Evolutionary conservation across 257 asterid genomes (phyloP).

Genomic region (Perilla frutescens): DNA sequence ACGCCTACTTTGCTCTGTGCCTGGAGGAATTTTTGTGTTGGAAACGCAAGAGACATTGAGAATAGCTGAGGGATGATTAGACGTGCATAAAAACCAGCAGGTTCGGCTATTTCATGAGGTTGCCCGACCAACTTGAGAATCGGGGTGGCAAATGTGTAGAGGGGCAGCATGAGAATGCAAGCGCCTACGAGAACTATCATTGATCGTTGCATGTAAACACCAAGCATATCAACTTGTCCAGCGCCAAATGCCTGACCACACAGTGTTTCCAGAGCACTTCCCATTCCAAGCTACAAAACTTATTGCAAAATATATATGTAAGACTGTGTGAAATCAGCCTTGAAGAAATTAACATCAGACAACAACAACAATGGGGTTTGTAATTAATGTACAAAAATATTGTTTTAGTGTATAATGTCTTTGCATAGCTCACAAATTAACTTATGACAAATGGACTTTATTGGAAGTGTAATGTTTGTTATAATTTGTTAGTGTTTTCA

Average conservation of each 20-base stretch:
- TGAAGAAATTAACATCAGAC: no score
- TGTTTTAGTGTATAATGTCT: no score
- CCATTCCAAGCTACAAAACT: constrained; percentile 83
- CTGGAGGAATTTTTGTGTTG: constrained; percentile 77
- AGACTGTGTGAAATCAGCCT: no score
- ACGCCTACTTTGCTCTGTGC: constrained; percentile 82
- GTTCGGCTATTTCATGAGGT: constrained; percentile 57
- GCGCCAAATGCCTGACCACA: constrained; percentile 95
- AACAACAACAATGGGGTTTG: no score
- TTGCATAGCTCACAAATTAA: no score
- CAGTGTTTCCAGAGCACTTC: constrained; percentile 90
- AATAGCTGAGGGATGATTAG: constrained; percentile 67
- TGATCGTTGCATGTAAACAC: constrained; percentile 82
- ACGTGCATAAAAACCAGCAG: constrained; percentile 65
- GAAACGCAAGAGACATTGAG: constrained; percentile 62
- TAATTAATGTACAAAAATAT: no score
- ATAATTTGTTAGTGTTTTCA: no score
- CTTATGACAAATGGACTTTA: no score
- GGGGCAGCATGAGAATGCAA: constrained; percentile 56
- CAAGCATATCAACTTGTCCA: constrained; percentile 79
- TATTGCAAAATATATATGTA: no score
- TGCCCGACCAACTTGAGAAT: constrained; percentile 73
- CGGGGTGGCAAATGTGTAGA: constrained; percentile 78
- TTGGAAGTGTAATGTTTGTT: no score
- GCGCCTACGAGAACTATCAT: constrained; percentile 57